phyloP scores from a whole-genome alignment of 2,329 filamentous ascomycete genomes.

The Elsinoe necatrix region DNA sequence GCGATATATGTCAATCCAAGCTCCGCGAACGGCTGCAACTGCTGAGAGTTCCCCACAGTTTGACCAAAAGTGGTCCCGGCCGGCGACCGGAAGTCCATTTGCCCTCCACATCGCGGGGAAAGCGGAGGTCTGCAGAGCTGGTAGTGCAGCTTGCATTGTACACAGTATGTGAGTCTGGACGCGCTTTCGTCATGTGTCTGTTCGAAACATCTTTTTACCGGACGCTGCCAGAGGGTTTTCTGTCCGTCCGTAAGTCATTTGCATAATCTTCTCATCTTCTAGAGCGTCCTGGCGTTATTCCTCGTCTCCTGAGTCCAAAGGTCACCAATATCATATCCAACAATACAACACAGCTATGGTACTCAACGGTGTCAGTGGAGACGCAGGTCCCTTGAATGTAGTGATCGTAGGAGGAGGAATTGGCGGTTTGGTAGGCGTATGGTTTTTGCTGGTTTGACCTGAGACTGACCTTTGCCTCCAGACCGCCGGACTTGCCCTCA shows the following conservation, averaged over 20 bases:
- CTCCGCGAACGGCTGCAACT: neutral
- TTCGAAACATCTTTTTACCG: neutral
- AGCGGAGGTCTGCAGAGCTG: neutral
- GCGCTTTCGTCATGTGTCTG: neutral
- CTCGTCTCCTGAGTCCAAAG: neutral
- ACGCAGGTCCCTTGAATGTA: conserved; percentile 18
- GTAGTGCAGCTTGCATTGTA: neutral
- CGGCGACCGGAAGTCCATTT: neutral
- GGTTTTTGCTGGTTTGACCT: neutral
- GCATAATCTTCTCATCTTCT: neutral
- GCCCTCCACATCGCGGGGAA: neutral
- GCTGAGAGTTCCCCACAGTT: neutral
- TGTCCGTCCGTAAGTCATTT: neutral
- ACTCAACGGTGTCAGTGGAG: conserved; percentile 1
- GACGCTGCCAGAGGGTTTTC: neutral
- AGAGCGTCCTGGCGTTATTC: neutral
- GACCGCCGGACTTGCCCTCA: conserved; percentile 23
- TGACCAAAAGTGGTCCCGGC: neutral
- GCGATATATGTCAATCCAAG: neutral
- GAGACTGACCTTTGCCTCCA: conserved; percentile 6
- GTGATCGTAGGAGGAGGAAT: conserved; percentile 26
- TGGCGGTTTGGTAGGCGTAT: conserved; percentile 21
- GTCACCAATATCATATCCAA: neutral
- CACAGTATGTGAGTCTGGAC: conserved; percentile 6
- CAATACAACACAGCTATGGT: neutral